These are phyloP conservation scores for Candida verbasci DNA, from an alignment of 805 yeast genomes.

Conservation along the genomic window DNA sequence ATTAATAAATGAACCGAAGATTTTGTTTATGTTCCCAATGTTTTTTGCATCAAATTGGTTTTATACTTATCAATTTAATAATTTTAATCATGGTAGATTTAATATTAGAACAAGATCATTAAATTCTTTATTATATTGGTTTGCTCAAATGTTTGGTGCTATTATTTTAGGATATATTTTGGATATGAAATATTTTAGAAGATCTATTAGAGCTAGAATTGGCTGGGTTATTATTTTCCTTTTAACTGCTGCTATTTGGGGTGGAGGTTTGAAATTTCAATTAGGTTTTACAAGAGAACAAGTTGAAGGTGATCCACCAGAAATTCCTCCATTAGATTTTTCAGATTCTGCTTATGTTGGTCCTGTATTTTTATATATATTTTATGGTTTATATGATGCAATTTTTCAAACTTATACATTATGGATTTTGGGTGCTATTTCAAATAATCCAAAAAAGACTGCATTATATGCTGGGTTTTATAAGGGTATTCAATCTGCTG, in stretches of 20 bases:
- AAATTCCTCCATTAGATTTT: constrained; percentile 39
- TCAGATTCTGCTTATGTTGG: constrained; percentile 47
- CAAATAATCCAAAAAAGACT: constrained; percentile 52
- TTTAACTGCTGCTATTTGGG: constrained; percentile 49
- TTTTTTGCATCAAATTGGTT: constrained; percentile 64
- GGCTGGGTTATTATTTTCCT: constrained; percentile 41
- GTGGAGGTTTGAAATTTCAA: constrained; percentile 53
- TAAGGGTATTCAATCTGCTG: constrained; percentile 62
- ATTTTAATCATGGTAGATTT: constrained; percentile 51
- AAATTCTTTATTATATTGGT: constrained; percentile 59
- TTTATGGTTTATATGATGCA: constrained; percentile 58
- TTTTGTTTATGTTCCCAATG: constrained; percentile 51
- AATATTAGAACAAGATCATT: constrained; percentile 58
- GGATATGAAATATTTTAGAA: constrained; percentile 37
- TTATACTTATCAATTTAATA: constrained; percentile 62
- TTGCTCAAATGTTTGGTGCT: constrained; percentile 57
- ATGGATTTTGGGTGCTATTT: constrained; percentile 57
- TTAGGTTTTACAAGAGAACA: constrained; percentile 35
- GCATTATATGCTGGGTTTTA: constrained; percentile 59
- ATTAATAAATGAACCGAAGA: constrained; percentile 39
- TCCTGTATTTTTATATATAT: constrained; percentile 58
- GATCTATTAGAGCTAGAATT: constrained; percentile 44
- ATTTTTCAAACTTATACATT: constrained; percentile 54
- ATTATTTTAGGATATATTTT: constrained; percentile 43
- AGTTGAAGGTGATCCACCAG: constrained; percentile 14